A percentile compares a stretch with the other conserved stretches of the same genome.
Conservation (phyloP, 2,329 filamentous ascomycete species). For the Phaeosphaeriaceae sp. region DNA sequence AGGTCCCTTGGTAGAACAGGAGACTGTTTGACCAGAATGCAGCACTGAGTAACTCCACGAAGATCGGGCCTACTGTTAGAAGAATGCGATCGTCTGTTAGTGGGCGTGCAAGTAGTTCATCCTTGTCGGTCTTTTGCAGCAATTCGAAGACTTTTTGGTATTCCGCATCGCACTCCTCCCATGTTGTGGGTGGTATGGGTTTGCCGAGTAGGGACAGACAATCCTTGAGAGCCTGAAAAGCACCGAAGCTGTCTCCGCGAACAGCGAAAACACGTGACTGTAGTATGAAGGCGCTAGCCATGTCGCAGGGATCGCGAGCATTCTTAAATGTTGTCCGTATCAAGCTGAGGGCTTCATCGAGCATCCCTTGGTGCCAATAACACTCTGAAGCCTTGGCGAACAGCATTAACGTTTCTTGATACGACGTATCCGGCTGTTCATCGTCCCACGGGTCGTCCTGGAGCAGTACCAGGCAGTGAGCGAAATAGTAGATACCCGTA, state of each 20-base stretch:
- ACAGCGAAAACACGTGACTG: constrained; percentile 81
- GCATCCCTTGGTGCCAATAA: constrained; percentile 78
- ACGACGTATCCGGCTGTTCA: constrained; percentile 73
- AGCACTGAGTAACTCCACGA: constrained; percentile 72
- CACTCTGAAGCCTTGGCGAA: constrained; percentile 83
- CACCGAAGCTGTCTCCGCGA: constrained; percentile 72
- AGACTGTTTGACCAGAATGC: constrained; percentile 77
- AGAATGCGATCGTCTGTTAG: constrained; percentile 61
- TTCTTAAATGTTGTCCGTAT: constrained; percentile 73
- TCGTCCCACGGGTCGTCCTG: constrained; percentile 81
- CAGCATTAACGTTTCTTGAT: constrained; percentile 78
- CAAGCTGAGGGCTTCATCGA: constrained; percentile 70
- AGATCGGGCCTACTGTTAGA: constrained; percentile 70
- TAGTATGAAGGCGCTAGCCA: constrained; percentile 82
- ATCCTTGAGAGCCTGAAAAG: constrained; percentile 73
- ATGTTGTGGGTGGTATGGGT: constrained; percentile 69
- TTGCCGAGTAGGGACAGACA: constrained; percentile 73
- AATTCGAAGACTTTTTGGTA: constrained; percentile 62
- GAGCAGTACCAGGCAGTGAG: constrained; percentile 76
- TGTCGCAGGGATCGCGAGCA: constrained; percentile 76
- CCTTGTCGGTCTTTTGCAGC: constrained; percentile 56
- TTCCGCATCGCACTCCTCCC: constrained; percentile 77
- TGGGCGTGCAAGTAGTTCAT: constrained; percentile 51
- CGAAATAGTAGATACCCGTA: constrained; percentile 84
- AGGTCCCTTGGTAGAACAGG: constrained; percentile 73